phyloP scores from a whole-genome alignment of 257 asterid species.

The Lithospermum erythrorhizon region DNA sequence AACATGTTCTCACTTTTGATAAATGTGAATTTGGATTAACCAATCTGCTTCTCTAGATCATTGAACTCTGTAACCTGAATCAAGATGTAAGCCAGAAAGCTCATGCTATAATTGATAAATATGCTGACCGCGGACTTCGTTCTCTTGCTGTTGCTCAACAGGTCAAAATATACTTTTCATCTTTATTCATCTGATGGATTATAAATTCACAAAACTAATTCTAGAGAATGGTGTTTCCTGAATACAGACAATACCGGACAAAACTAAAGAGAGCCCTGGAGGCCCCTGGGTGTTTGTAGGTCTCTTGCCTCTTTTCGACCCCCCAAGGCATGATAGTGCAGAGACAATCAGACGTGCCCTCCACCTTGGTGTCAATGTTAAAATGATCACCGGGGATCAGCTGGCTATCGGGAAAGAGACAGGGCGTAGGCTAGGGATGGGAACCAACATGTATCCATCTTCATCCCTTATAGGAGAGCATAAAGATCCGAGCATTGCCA shows the following conservation, averaged over 20 bases:
- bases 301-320: constrained; percentile 81
- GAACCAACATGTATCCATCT: constrained; percentile 94
- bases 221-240: neutral
- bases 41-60: constrained; percentile 37
- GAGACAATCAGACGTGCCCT: constrained; percentile 95
- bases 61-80: constrained; percentile 66
- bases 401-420: constrained; percentile 97
- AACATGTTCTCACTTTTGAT: neutral
- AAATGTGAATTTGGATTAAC: neutral
- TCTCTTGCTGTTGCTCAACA: constrained; percentile 94
- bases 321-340: constrained; percentile 98
- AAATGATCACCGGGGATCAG: constrained; percentile 98
- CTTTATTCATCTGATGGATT: neutral
- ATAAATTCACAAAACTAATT: neutral
- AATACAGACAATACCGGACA: constrained; percentile 75
- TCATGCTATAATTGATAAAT: constrained; percentile 68
- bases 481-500: constrained; percentile 82
- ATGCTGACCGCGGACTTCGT: constrained; percentile 89
- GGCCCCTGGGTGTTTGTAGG: constrained; percentile 93
- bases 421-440: constrained; percentile 98
- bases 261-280: constrained; percentile 71
- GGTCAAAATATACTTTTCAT: constrained; percentile 19
- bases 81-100: constrained; percentile 78
- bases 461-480: constrained; percentile 83
- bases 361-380: constrained; percentile 89